A percentile compares a stretch with the other conserved stretches of the same genome.
Evolutionary conservation across 495 filamentous ascomycete species (phyloP).

Genomic region (Xylaria intraflava): DNA sequence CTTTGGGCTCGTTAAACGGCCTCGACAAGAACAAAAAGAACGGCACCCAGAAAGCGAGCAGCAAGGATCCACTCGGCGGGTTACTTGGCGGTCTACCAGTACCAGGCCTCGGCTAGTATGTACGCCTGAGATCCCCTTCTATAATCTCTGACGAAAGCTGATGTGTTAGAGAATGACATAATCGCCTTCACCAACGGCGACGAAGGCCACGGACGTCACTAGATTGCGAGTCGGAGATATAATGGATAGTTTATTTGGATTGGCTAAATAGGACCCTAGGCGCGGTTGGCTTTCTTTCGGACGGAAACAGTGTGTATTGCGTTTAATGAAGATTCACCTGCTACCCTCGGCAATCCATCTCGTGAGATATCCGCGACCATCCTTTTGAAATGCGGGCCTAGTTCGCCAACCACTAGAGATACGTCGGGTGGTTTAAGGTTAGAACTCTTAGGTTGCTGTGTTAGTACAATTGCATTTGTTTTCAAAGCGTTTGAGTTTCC

Average conservation of each 20-base stretch:
- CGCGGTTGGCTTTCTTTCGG: not conserved
- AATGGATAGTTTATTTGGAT: not conserved
- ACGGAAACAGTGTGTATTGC: not conserved
- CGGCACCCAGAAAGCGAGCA: not conserved
- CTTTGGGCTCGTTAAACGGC: not conserved
- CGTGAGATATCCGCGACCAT: conserved; percentile 24
- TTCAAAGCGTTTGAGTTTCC: conserved; percentile 29
- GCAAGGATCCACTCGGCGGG: not conserved
- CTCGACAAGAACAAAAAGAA: not conserved
- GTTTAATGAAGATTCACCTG: not conserved
- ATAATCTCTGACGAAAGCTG: not conserved
- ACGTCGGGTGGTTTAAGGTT: conserved; percentile 28
- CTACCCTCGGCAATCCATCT: conserved; percentile 3
- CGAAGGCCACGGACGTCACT: not conserved
- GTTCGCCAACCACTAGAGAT: conserved; percentile 28
- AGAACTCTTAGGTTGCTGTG: conserved; percentile 10
- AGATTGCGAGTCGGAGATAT: not conserved
- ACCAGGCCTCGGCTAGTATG: too few species aligned
- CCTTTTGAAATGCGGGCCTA: conserved; percentile 29
- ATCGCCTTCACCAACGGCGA: not conserved
- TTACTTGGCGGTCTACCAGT: conserved; percentile 12
- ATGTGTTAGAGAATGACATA: not conserved
- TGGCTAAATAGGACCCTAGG: not conserved
- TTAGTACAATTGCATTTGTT: conserved; percentile 8
- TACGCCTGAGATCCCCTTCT: not conserved